A percentile compares a stretch with the other conserved stretches of the same genome.
Evolutionary conservation across 1,139 yeast genomes (phyloP).

Genomic region (Sugiyamaella grinbergsii): DNA sequence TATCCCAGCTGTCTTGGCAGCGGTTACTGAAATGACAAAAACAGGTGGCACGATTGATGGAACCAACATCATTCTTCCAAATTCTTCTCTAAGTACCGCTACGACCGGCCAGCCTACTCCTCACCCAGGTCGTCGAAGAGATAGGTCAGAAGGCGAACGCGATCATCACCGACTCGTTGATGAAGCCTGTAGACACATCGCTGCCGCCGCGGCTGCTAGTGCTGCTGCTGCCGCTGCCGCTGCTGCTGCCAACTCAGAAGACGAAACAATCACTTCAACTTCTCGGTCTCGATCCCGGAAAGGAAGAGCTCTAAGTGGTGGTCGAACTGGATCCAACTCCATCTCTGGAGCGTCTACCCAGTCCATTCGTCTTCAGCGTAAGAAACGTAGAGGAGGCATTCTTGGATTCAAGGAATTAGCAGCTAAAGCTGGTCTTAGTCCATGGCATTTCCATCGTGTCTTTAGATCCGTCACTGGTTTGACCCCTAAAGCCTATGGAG

Average conservation of each 20-base stretch:
- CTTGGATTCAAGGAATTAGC: constrained; percentile 88
- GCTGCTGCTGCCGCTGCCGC: constrained; percentile 43
- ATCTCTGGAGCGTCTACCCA: constrained; percentile 12
- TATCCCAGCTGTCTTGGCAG: constrained; percentile 35
- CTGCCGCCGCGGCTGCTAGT: constrained; percentile 72
- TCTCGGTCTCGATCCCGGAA: constrained; percentile 7
- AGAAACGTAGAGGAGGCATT: constrained; percentile 81
- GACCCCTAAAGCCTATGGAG: constrained; percentile 88
- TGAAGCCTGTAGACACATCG: constrained; percentile 81
- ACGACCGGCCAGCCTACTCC: constrained; percentile 2
- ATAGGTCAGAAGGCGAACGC: constrained; percentile 32
- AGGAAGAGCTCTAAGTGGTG: neutral
- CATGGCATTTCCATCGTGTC: constrained; percentile 95
- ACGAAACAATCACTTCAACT: constrained; percentile 26
- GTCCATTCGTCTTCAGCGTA: constrained; percentile 44
- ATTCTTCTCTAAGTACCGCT: neutral
- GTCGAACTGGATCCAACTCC: constrained; percentile 10
- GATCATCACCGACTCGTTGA: constrained; percentile 74
- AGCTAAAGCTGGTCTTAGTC: constrained; percentile 76
- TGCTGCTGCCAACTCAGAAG: constrained; percentile 32
- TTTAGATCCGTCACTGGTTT: constrained; percentile 82
- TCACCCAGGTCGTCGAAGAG: constrained; percentile 17
- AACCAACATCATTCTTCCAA: constrained; percentile 1
- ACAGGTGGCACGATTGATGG: constrained; percentile 11
- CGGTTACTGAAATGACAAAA: constrained; percentile 31